Evolutionary conservation across 768 basidiomycete species (phyloP).

Genomic region (Mycena capillaripes): DNA sequence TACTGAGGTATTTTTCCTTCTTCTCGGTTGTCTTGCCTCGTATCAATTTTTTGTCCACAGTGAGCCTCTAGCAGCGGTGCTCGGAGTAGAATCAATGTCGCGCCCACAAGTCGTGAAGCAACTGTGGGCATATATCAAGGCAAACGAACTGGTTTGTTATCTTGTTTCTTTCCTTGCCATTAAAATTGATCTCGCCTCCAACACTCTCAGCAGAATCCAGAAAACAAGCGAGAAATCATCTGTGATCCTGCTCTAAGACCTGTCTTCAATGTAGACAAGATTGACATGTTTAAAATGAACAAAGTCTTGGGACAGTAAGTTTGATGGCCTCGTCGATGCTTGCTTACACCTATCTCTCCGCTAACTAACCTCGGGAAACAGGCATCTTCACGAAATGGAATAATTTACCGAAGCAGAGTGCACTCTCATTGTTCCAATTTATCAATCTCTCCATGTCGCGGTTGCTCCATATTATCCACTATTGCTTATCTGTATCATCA

Average conservation of each 20-base stretch:
- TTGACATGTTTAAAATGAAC: slow-evolving; percentile 98
- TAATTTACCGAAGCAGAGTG: background rate
- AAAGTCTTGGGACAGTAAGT: slow-evolving; percentile 85
- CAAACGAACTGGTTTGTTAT: slow-evolving; percentile 62
- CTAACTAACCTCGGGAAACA: slow-evolving; percentile 23
- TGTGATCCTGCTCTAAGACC: slow-evolving; percentile 82
- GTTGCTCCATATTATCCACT: slow-evolving; percentile 8
- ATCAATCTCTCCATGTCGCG: background rate
- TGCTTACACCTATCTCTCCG: background rate
- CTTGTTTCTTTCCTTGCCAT: background rate
- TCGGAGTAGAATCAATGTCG: slow-evolving; percentile 78
- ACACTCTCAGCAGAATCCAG: slow-evolving; percentile 75
- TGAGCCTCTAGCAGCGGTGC: slow-evolving; percentile 77
- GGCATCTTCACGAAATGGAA: slow-evolving; percentile 55
- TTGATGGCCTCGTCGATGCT: background rate
- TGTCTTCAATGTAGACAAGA: slow-evolving; percentile 84
- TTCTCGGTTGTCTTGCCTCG: slow-evolving; percentile 15
- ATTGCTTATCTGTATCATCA: slow-evolving; percentile 26
- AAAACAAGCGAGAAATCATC: slow-evolving; percentile 86
- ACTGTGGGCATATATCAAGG: slow-evolving; percentile 92
- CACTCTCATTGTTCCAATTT: background rate
- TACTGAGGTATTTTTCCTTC: slow-evolving; percentile 67
- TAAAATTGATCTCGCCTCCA: background rate
- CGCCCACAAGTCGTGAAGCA: slow-evolving; percentile 93
- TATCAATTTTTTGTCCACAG: slow-evolving; percentile 56